Percentiles rank a stretch among this genome's conserved stretches.
Conservation (phyloP, 164 flowering plant species). For the Umbellularia californica region DNA sequence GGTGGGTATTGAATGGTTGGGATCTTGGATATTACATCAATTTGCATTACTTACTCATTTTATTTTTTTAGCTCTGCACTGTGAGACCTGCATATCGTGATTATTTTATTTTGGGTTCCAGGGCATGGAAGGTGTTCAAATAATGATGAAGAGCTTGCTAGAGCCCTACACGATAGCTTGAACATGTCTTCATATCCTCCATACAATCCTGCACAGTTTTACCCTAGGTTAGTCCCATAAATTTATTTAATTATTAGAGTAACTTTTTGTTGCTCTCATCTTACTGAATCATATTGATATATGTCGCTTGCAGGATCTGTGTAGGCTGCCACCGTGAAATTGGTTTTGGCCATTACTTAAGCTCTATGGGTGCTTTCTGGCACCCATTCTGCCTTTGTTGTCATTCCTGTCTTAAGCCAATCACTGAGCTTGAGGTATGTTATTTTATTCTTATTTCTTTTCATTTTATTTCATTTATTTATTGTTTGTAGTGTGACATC, state of each 20-base stretch:
- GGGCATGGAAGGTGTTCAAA: slow-evolving; percentile 38
- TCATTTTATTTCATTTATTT: too few relatives aligned
- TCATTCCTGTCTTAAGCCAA: slow-evolving; percentile 56
- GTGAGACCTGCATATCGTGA: neutral
- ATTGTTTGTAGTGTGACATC: too few relatives aligned
- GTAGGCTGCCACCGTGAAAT: slow-evolving; percentile 77
- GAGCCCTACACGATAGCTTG: slow-evolving; percentile 26
- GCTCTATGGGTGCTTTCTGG: slow-evolving; percentile 77
- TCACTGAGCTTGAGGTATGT: slow-evolving; percentile 83
- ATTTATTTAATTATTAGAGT: neutral
- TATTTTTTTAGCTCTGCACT: neutral
- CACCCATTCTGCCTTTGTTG: slow-evolving; percentile 91
- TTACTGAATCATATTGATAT: neutral
- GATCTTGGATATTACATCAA: neutral
- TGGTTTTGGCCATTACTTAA: slow-evolving; percentile 70
- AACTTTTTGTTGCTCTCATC: neutral
- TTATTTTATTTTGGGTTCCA: slow-evolving; percentile 1
- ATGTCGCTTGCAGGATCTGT: slow-evolving; percentile 50
- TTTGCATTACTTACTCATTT: neutral
- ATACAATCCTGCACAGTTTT: slow-evolving; percentile 34
- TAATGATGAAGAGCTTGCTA: slow-evolving; percentile 25
- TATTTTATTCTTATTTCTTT: too few relatives aligned
- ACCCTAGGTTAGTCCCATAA: slow-evolving; percentile 39
- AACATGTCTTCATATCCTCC: slow-evolving; percentile 47
- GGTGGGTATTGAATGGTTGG: slow-evolving; percentile 30